A percentile compares a stretch with the other conserved stretches of the same genome.
Evolutionary conservation across 2,329 filamentous ascomycete species (phyloP).

Genomic region (Rachicladosporium sp.): DNA sequence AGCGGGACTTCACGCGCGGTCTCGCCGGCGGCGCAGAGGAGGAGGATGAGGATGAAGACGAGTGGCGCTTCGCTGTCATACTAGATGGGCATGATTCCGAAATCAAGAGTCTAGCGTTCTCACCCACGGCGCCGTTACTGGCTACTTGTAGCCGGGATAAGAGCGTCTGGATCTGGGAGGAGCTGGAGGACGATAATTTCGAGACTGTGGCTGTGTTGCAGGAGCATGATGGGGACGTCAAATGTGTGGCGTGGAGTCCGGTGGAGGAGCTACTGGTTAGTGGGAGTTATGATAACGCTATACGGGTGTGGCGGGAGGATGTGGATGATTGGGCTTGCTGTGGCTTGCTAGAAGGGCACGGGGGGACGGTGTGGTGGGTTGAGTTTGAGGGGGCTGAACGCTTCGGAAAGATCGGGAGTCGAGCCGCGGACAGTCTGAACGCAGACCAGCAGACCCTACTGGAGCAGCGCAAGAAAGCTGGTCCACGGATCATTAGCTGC

Average conservation of each 20-base stretch:
- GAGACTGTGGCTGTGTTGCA: slow-evolving; percentile 91
- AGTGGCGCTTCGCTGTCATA: slow-evolving; percentile 87
- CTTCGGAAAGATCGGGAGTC: slow-evolving; percentile 10
- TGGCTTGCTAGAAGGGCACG: slow-evolving; percentile 65
- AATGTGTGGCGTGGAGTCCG: slow-evolving; percentile 85
- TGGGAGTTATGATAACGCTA: slow-evolving; percentile 87
- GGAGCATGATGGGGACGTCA: slow-evolving; percentile 92
- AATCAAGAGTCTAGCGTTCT: slow-evolving; percentile 70
- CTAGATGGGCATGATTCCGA: slow-evolving; percentile 93
- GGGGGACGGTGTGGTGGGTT: slow-evolving; percentile 79
- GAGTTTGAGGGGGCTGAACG: slow-evolving; percentile 47
- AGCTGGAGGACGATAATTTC: slow-evolving; percentile 87
- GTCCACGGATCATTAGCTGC: slow-evolving; percentile 60
- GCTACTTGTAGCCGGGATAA: slow-evolving; percentile 91
- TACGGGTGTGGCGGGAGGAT: slow-evolving; percentile 81
- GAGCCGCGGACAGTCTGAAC: slow-evolving; percentile 14
- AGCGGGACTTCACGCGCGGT: slow-evolving; percentile 23
- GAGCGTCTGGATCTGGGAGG: slow-evolving; percentile 97
- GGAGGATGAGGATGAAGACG: slow-evolving; percentile 49
- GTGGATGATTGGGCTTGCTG: slow-evolving; percentile 91
- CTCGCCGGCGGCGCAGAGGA: slow-evolving; percentile 17
- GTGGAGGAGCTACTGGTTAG: slow-evolving; percentile 68
- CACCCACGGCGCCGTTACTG: slow-evolving; percentile 61
- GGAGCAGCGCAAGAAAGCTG: slow-evolving; percentile 27
- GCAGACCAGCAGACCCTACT: slow-evolving; percentile 25